Base-by-base conservation (phyloP, 768 basidiomycete genomes). In the Tubosaeta brunneosetosa region DNA sequence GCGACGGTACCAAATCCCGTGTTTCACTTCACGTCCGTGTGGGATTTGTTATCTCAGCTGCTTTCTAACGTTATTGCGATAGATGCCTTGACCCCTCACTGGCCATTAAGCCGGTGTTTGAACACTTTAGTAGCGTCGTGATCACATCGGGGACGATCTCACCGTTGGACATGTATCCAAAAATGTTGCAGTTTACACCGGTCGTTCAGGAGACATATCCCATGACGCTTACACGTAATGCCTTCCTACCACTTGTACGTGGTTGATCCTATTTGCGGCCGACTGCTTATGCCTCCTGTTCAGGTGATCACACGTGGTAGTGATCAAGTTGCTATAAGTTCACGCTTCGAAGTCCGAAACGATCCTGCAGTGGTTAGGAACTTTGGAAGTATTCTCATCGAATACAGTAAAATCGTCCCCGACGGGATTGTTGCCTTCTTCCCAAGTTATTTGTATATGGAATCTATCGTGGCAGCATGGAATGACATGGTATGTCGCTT, bases 381-480 rank as follows among this genome's bases (percentile, higher is more conserved):
- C 70, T 99, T 98, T 64, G 97, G 97, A 22, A 97, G 89, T 65
- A 97, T 99, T 70, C 83, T 99, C 36, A 84, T 98, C 56, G 97
- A 99, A 69, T 98, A 97, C 76, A 91, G 91, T 74, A 94, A 94
- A 67, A 92, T 91, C 49, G 94, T 99, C 2, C 97, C 97, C 8
- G 97, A 99, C 70, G 97, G 97, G 12, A 90, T 99, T 55, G 97
- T 98, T 17, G 94, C 94, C 4, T 99, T 99, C 79, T 99, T 99
- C 72, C 97, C 97, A 17, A 93, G 91, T 71, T 99, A 99, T 73
- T 83, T 99, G 13, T 99, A 99, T 70, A 99, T 99, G 97, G 97
- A 99, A 71, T 94, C 91, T 22, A 99, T 99, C 53, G 97, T 98
- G 11, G 93, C 94, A 2, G 97, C 97, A n/a, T 99, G 97, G 97